Percentiles rank a stretch among this genome's conserved stretches.
phyloP scores from a whole-genome alignment of 2,329 filamentous ascomycete genomes.

The Graphiopsis chlorocephala region DNA sequence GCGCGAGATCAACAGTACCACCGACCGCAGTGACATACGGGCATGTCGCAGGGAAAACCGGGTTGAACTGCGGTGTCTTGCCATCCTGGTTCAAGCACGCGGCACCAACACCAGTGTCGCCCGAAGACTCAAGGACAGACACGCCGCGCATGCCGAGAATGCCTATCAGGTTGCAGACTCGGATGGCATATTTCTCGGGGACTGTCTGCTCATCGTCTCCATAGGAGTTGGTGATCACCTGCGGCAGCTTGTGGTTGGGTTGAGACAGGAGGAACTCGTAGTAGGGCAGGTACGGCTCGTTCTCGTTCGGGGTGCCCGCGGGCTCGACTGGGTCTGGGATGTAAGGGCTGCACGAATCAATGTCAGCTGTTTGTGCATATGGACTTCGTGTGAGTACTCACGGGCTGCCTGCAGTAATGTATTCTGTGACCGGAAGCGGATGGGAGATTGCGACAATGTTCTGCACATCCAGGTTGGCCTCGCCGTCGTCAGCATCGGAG shows the following conservation, averaged over 20 bases:
- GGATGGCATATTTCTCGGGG: constrained; percentile 56
- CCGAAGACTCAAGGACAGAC: constrained; percentile 59
- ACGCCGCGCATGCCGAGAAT: constrained; percentile 65
- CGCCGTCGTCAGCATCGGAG: constrained; percentile 43
- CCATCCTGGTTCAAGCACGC: constrained; percentile 47
- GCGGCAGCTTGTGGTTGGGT: constrained; percentile 54
- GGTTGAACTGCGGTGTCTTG: constrained; percentile 44
- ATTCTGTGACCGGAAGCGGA: constrained; percentile 56
- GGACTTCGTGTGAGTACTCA: neutral
- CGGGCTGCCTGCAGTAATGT: constrained; percentile 53
- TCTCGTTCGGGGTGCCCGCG: constrained; percentile 44
- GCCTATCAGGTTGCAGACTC: constrained; percentile 62
- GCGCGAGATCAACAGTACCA: constrained; percentile 39
- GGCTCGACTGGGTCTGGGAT: constrained; percentile 44
- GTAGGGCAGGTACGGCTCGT: constrained; percentile 66
- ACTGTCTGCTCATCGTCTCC: constrained; percentile 64
- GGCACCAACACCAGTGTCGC: constrained; percentile 58
- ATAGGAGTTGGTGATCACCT: constrained; percentile 63
- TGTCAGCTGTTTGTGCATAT: neutral
- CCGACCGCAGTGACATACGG: constrained; percentile 48
- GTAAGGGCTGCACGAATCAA: constrained; percentile 36
- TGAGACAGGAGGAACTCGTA: constrained; percentile 57
- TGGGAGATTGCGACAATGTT: constrained; percentile 57
- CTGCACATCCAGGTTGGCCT: constrained; percentile 64
- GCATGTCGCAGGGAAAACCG: constrained; percentile 47